A percentile compares a stretch with the other conserved stretches of the same genome.
Conservation (phyloP, 1,284 basidiomycete species). For the Thecaphora frezii region DNA sequence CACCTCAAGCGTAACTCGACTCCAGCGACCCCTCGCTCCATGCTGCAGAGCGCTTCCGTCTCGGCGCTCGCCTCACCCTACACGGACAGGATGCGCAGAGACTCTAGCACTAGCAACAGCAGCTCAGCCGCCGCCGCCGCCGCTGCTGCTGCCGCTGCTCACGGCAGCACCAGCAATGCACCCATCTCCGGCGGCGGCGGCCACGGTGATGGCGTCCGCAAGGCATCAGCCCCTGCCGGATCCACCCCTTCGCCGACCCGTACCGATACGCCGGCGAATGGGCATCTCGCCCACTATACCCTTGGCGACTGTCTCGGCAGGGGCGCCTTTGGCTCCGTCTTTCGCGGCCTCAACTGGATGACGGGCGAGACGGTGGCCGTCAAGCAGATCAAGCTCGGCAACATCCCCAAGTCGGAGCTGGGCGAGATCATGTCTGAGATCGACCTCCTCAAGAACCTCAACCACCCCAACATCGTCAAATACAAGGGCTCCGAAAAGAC, state of each 20-base stretch:
- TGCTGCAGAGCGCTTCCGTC: too few species aligned
- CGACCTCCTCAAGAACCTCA: conserved; percentile 92
- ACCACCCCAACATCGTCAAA: conserved; percentile 91
- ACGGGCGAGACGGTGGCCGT: conserved; percentile 68
- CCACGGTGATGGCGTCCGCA: too few species aligned
- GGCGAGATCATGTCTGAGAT: conserved; percentile 99
- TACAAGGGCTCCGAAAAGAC: conserved; percentile 98
- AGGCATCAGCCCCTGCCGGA: too few species aligned
- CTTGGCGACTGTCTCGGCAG: conserved; percentile 90
- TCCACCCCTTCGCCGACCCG: neutral
- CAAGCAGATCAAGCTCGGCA: conserved; percentile 69
- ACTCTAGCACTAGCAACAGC: too few species aligned
- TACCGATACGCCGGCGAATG: neutral
- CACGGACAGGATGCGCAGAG: too few species aligned
- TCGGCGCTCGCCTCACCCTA: too few species aligned
- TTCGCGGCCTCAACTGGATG: conserved; percentile 89
- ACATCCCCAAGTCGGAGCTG: conserved; percentile 87
- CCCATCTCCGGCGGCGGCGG: too few species aligned
- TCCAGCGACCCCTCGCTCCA: too few species aligned
- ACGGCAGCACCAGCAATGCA: too few species aligned
- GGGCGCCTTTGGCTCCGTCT: conserved; percentile 92
- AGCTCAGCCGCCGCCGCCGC: too few species aligned
- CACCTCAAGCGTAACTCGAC: too few species aligned
- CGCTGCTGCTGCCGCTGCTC: too few species aligned
- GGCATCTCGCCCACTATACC: conserved; percentile 27